Evolutionary conservation across 2,329 filamentous ascomycete genomes (phyloP), one percentile per base, ranked within the genome.

Genomic region (Venturia carpophila): DNA sequence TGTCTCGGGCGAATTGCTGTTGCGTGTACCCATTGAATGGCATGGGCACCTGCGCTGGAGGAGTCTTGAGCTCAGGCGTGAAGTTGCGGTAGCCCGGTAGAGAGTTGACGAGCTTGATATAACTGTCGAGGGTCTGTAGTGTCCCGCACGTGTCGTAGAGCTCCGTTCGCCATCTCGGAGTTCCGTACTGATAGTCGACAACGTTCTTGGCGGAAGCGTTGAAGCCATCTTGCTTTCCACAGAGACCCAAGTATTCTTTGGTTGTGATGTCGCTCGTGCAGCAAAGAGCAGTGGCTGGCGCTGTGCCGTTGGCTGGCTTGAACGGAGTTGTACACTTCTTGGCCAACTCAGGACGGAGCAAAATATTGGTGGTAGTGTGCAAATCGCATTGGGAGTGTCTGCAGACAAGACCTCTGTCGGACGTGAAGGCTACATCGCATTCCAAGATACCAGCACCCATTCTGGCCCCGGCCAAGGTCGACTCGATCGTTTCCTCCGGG

Each of bases 191-290:
- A 75, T 82, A 88, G 68, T 84, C 82, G 45, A 78, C 73, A 0
- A 83, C 76, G 1, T 81, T 89, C 24, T 82, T 82, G 42, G 85
- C 87, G 58, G 77, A 80, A 62, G 83, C 83, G 71, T 90, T 87
- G 85, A 88, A 75, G 63, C 80, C 83, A 67, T 79, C 75, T 71
- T 74, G 89, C 76, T 89, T 89, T 70, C 82, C 82, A 75, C 87
- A 90, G 5, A 90, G 82, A 5, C 80, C 78, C 74, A 85, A 84
- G 79, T 84, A 89, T 75, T 90, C 88, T 58, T 79, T 79, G 43
- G 87, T 76, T 0, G 87, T 89, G 71, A 90, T 83, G 71, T 90
- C 88, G 69, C 82, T 85, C 2, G 87, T 89, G 79, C 87, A 90
- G 79, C 87, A 90, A 68, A 83, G 83, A 15, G 86, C 87, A 19